A percentile compares a stretch with the other conserved stretches of the same genome.
Conservation (phyloP, 108 stramenopile genomes). For the Nitzschia sp. region DNA sequence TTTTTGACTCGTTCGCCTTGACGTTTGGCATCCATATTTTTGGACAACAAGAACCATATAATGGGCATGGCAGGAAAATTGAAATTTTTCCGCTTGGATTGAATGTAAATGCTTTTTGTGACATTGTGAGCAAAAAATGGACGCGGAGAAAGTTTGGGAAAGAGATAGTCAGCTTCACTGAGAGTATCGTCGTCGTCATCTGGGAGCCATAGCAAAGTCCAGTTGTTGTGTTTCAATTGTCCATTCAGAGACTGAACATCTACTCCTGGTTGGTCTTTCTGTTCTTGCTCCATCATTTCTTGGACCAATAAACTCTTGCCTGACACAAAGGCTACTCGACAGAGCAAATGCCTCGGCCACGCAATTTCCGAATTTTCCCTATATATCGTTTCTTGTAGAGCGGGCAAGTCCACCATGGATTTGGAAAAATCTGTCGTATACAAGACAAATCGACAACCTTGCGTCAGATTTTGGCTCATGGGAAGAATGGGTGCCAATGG, state of each 20-base stretch:
- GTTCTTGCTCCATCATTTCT: constrained; percentile 18
- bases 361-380: constrained; percentile 13
- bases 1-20: neutral
- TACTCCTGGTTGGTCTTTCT: neutral
- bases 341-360: constrained; percentile 46
- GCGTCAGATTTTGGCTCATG: constrained; percentile 40
- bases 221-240: constrained; percentile 43
- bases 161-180: constrained; percentile 54
- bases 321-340: constrained; percentile 78
- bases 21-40: constrained; percentile 32
- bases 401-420: constrained; percentile 40
- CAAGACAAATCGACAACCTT: constrained; percentile 52
- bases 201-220: constrained; percentile 54
- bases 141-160: constrained; percentile 64
- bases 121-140: constrained; percentile 51
- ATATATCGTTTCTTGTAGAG: constrained; percentile 23
- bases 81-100: constrained; percentile 37
- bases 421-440: constrained; percentile 66
- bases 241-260: constrained; percentile 50
- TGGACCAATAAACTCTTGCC: constrained; percentile 49
- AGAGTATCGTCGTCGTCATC: constrained; percentile 38
- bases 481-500: constrained; percentile 47
- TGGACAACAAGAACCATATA: constrained; percentile 27
- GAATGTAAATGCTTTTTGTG: constrained; percentile 55
- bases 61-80: constrained; percentile 29